A percentile compares a stretch with the other conserved stretches of the same genome.
These are phyloP conservation scores for Candida sakaeoensis DNA, from an alignment of 805 yeast species.

Conservation along the genomic window DNA sequence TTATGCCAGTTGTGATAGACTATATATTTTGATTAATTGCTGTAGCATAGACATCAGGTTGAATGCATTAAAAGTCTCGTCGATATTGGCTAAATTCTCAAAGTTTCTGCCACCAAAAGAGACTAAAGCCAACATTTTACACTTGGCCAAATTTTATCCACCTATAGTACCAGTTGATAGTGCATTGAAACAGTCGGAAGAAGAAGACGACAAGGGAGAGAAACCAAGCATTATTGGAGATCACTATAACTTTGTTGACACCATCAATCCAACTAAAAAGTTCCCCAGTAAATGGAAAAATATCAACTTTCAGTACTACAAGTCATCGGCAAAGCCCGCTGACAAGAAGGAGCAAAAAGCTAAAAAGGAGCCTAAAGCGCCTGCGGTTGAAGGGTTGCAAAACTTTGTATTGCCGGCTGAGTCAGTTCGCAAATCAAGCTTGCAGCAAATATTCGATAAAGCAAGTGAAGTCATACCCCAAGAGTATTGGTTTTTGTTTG, in stretches of 20 bases:
- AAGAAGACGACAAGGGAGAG: constrained; percentile 10
- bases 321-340: constrained; percentile 11
- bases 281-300: constrained; percentile 56
- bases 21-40: constrained; percentile 55
- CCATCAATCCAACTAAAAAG: constrained; percentile 37
- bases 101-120: constrained; percentile 43
- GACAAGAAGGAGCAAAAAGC: constrained; percentile 14
- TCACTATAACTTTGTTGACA: constrained; percentile 46
- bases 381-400: constrained; percentile 44
- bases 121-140: constrained; percentile 44
- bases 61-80: constrained; percentile 57
- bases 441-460: constrained; percentile 61
- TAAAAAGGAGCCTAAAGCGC: constrained; percentile 7
- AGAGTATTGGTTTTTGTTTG: constrained; percentile 61
- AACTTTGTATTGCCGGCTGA: constrained; percentile 52
- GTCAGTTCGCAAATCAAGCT: constrained; percentile 48
- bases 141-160: constrained; percentile 55
- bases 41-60: constrained; percentile 58
- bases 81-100: constrained; percentile 55
- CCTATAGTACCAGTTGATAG: constrained; percentile 38
- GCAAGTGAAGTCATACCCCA: constrained; percentile 57
- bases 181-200: constrained; percentile 19
- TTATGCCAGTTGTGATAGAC: constrained; percentile 62
- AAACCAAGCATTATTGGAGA: constrained; percentile 29
- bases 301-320: constrained; percentile 51